Evolutionary conservation across 495 filamentous ascomycete genomes (phyloP).

Genomic region (Pyrenula aspistea): DNA sequence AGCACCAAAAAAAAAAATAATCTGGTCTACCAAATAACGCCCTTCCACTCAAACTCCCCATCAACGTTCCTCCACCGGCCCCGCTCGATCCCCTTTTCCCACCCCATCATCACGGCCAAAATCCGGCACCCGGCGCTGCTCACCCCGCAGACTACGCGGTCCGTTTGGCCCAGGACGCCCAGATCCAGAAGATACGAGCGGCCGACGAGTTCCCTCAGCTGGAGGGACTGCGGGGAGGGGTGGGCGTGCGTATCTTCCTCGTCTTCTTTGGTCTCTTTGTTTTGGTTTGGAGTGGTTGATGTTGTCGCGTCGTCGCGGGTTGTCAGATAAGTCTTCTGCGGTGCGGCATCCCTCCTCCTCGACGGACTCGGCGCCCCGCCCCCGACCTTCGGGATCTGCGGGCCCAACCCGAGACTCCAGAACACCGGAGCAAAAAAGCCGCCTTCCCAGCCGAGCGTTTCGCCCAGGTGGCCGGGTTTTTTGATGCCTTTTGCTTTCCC

Average conservation of each 20-base stretch:
- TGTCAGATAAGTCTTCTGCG: constrained; percentile 1
- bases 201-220: constrained; percentile 51
- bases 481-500: constrained; percentile 31
- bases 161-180: constrained; percentile 46
- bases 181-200: constrained; percentile 63
- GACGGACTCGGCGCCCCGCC: neutral
- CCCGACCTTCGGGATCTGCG: constrained; percentile 2
- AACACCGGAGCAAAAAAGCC: constrained; percentile 63
- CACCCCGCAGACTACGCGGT: constrained; percentile 52
- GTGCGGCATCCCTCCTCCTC: constrained; percentile 10
- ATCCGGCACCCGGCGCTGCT: constrained; percentile 53
- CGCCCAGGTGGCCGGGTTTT: constrained; percentile 37
- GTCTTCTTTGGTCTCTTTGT: constrained; percentile 1
- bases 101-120: constrained; percentile 68
- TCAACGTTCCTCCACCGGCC: constrained; percentile 63
- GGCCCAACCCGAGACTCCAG: constrained; percentile 44
- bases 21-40: constrained; percentile 24
- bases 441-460: constrained; percentile 61
- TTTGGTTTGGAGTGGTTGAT: too few relatives aligned
- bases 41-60: constrained; percentile 47
- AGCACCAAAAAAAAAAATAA: too few relatives aligned
- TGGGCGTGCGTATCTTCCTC: constrained; percentile 7
- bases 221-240: constrained; percentile 37
- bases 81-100: constrained; percentile 48
- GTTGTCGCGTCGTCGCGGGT: neutral